Base-by-base conservation (phyloP, 2,329 filamentous ascomycete species). In the Botrytis porri region DNA sequence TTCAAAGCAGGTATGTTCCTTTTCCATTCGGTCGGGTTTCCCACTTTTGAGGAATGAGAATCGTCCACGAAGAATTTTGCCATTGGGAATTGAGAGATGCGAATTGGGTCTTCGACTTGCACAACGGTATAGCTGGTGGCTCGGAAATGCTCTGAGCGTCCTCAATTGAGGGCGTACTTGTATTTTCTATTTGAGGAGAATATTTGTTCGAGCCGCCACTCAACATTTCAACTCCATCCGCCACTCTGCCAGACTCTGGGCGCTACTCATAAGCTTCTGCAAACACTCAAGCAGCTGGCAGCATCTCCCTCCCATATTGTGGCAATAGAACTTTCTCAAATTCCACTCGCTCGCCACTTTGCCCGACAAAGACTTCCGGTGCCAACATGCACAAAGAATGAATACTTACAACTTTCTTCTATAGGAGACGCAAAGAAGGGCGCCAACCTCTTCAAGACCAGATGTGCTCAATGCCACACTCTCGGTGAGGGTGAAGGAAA, bases 381-480 rank as follows among this genome's bases (percentile, higher is more conserved):
- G n/a, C 35, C 25, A 10, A 25, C 4, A 69, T n/a, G 25, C 6
- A 12, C 22, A 20, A 35, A 35, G 37, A 22, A 63, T 8, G 41
- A 43, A 37, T 3, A 29, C 43, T 69, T 43, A 61, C 41, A 54
- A n/a, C 16, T 61, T 39, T 29, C n/a, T 39, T 32, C 29, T 25
- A 51, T 43, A 97, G 95, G 94, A 88, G 94, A 98, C 85, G 82
- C 88, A 82, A 94, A 95, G 88, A 98, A 98, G 92, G 95, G 95
- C 89, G 95, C 94, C 86, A 93, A 92, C 88, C 93, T 98, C 84
- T 98, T 98, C 94, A 97, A 98, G 91, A 98, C 95, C 80, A 92
- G 96, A 84, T 99, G 96, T 88, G 93, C 93, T 79, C 94, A 98
- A 88, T 99, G 96, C 93, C 96, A 99, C 89, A 98, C 93, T 85